phyloP scores from a whole-genome alignment of 257 asterid species.

The Solanum sparsipilum region DNA sequence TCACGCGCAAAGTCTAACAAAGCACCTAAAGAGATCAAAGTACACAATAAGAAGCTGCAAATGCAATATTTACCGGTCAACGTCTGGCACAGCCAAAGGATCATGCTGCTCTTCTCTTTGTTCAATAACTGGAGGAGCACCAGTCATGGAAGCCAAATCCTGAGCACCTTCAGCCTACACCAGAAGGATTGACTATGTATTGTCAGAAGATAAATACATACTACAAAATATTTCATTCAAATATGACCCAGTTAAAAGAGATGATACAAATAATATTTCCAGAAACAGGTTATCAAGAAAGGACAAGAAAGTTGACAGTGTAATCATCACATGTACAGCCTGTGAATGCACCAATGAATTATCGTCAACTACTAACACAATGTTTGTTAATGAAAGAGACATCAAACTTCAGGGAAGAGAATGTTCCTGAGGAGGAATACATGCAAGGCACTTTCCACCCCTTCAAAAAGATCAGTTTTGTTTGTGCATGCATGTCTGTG shows the following conservation, averaged over 20 bases:
- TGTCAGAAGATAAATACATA: not conserved
- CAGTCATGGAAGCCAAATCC: conserved; percentile 53
- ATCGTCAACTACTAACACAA: not conserved
- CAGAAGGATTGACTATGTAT: not conserved
- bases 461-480: not conserved
- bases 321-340: not conserved
- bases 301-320: not conserved
- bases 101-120: conserved; percentile 66
- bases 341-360: not conserved
- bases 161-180: conserved; percentile 62
- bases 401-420: not conserved
- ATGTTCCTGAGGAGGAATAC: not conserved
- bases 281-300: not conserved
- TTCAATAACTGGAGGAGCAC: conserved; percentile 51
- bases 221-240: not conserved
- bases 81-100: conserved; percentile 86
- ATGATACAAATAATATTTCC: not conserved
- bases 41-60: not conserved
- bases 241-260: not conserved
- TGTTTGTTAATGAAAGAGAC: not conserved
- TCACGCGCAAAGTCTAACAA: not conserved
- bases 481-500: not conserved
- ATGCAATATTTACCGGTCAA: conserved; percentile 57
- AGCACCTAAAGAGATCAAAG: not conserved
- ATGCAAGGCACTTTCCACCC: not conserved